Conservation (phyloP, 805 yeast species). For the Kodamaea fukazawae region DNA sequence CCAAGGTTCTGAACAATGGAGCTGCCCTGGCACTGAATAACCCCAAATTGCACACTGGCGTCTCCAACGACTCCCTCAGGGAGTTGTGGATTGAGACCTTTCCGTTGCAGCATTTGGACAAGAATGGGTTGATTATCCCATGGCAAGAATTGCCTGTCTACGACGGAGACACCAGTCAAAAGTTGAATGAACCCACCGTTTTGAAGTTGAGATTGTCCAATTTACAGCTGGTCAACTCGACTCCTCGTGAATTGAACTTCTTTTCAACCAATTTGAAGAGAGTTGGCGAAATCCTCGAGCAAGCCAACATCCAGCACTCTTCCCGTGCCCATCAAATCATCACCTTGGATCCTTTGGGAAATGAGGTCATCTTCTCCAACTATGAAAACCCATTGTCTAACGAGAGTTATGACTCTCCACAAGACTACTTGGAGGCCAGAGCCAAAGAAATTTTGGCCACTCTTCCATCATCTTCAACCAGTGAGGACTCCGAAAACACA, state of each 20-base stretch:
- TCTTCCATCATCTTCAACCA: constrained; percentile 6
- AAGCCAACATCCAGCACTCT: constrained; percentile 8
- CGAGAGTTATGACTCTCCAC: constrained; percentile 19
- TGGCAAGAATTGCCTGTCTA: constrained; percentile 42
- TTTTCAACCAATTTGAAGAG: constrained; percentile 30
- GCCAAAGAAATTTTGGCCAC: constrained; percentile 22
- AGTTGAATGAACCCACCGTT: constrained; percentile 27
- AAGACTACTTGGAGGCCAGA: constrained; percentile 26
- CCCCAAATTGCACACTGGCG: constrained; percentile 43
- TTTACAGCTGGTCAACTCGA: constrained; percentile 9
- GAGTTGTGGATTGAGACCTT: constrained; percentile 75
- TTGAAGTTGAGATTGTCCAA: constrained; percentile 36
- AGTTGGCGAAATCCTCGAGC: constrained; percentile 20
- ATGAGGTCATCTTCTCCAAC: constrained; percentile 26
- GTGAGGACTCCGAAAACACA: background rate
- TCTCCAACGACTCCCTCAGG: constrained; percentile 61
- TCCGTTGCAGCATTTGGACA: constrained; percentile 45
- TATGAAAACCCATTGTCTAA: constrained; percentile 21
- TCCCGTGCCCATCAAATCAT: constrained; percentile 2
- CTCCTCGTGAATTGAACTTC: constrained; percentile 24
- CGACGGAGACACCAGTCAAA: constrained; percentile 34
- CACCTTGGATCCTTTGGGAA: constrained; percentile 36
- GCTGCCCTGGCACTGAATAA: constrained; percentile 24
- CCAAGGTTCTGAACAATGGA: constrained; percentile 46
- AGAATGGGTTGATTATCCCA: constrained; percentile 33